Conservation (phyloP, 768 basidiomycete genomes). For the Peribolospora kevripleyi region DNA sequence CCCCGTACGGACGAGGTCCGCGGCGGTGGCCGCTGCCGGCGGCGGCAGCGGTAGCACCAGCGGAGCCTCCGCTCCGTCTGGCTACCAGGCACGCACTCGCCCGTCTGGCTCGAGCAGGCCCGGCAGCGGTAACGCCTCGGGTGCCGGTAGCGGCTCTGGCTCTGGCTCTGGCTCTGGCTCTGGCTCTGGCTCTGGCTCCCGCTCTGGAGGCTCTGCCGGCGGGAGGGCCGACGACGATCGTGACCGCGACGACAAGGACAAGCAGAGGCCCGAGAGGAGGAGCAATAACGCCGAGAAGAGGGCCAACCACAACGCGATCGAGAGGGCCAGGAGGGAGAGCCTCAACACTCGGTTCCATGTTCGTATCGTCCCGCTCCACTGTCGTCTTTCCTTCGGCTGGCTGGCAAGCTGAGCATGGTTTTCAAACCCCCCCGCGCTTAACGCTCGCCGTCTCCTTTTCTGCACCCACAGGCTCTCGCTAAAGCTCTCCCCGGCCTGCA, state of each 20-base stretch:
- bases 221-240: background rate
- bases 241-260: background rate
- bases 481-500: constrained; percentile 73
- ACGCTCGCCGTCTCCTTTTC: background rate
- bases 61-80: too few relatives aligned
- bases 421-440: background rate
- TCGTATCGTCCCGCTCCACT: constrained; percentile 9
- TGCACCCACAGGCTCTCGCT: constrained; percentile 45
- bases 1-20: too few relatives aligned
- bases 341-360: constrained; percentile 78
- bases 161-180: too few relatives aligned
- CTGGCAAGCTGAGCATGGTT: background rate
- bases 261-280: background rate
- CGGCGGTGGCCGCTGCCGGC: too few relatives aligned
- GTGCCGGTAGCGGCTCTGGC: too few relatives aligned
- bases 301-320: constrained; percentile 91
- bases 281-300: constrained; percentile 61
- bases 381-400: background rate
- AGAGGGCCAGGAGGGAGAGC: constrained; percentile 75
- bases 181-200: too few relatives aligned
- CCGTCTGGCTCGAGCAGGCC: too few relatives aligned
- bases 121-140: too few relatives aligned
- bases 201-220: too few relatives aligned
- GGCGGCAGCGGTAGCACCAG: too few relatives aligned
- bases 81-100: too few relatives aligned